phyloP scores from a whole-genome alignment of 2,329 filamentous ascomycete species.

The Colletotrichum godetiae region DNA sequence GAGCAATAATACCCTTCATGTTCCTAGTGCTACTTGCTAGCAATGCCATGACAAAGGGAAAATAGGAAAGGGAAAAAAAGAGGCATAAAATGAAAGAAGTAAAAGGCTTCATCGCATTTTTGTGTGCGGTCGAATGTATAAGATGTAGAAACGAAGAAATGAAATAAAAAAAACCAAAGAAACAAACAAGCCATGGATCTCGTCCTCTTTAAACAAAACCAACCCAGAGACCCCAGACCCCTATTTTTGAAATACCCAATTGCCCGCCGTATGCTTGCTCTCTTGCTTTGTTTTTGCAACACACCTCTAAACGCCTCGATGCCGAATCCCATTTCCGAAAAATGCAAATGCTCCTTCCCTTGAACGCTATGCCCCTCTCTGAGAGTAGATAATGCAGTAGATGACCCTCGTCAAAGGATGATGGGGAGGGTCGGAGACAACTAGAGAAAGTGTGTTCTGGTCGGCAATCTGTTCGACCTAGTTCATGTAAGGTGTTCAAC shows the following conservation, averaged over 20 bases:
- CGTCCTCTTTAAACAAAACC: not conserved
- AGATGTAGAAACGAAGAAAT: constrained; percentile 1
- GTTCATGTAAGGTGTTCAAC: not conserved
- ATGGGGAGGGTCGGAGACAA: not conserved
- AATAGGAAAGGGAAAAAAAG: not conserved
- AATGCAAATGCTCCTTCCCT: constrained; percentile 28
- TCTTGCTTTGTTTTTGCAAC: constrained; percentile 15
- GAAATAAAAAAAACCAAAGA: not conserved
- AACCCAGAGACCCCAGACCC: not conserved
- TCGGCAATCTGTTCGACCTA: not conserved
- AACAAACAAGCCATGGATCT: constrained; percentile 24
- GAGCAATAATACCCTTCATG: constrained; percentile 27
- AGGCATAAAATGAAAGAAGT: not conserved
- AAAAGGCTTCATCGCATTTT: constrained; percentile 11
- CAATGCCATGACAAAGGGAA: constrained; percentile 30
- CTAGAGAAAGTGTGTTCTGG: not conserved
- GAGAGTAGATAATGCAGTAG: constrained; percentile 24
- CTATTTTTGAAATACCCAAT: constrained; percentile 15
- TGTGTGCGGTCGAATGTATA: not conserved
- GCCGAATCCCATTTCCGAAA: constrained; percentile 6
- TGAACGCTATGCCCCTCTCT: constrained; percentile 30
- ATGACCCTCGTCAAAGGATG: constrained; percentile 2
- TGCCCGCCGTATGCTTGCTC: constrained; percentile 10
- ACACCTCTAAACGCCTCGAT: constrained; percentile 24
- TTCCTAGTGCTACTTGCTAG: constrained; percentile 34